Percentiles rank a stretch among this genome's conserved stretches.
These are phyloP conservation scores for Planoprotostelium fungivorum DNA, from an alignment of 78 protist genomes.

Conservation along the genomic window DNA sequence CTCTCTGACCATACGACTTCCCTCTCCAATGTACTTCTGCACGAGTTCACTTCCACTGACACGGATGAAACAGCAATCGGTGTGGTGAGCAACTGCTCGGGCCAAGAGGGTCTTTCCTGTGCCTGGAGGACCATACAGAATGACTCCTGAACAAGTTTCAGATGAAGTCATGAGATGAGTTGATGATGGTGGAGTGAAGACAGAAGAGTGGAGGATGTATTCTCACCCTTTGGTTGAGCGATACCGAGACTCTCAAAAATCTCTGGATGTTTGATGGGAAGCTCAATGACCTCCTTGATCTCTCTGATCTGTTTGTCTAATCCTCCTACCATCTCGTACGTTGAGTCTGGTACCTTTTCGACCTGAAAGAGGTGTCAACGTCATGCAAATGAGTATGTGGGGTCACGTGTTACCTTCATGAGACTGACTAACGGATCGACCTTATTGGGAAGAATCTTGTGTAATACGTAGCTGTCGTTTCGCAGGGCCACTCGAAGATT, in stretches of 20 bases:
- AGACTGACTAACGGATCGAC: slow-evolving; percentile 64
- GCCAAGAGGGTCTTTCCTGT: slow-evolving; percentile 99
- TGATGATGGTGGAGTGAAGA: slow-evolving; percentile 11
- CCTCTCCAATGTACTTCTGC: slow-evolving; percentile 99
- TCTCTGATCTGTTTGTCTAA: slow-evolving; percentile 98
- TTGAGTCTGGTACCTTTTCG: slow-evolving; percentile 99
- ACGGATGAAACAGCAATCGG: slow-evolving; percentile 98
- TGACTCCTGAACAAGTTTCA: slow-evolving; percentile 31
- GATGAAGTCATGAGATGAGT: slow-evolving; percentile 36
- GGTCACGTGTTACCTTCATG: slow-evolving; percentile 27
- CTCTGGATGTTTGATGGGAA: slow-evolving; percentile 99
- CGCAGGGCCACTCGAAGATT: slow-evolving; percentile 91
- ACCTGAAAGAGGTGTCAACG: slow-evolving; percentile 27
- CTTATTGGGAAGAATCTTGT: slow-evolving; percentile 94
- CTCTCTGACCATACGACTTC: slow-evolving; percentile 99
- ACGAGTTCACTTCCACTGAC: slow-evolving; percentile 99
- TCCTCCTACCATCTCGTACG: slow-evolving; percentile 99
- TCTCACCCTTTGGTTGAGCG: slow-evolving; percentile 97
- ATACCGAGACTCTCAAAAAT: slow-evolving; percentile 98
- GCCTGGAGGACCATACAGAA: slow-evolving; percentile 96
- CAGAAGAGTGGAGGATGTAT: slow-evolving; percentile 61
- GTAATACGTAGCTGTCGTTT: slow-evolving; percentile 85
- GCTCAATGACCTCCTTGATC: slow-evolving; percentile 97
- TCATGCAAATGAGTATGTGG: background rate
- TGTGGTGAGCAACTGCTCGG: slow-evolving; percentile 99